Base-by-base conservation (phyloP, 2,329 filamentous ascomycete genomes). In the Alternaria longipes region DNA sequence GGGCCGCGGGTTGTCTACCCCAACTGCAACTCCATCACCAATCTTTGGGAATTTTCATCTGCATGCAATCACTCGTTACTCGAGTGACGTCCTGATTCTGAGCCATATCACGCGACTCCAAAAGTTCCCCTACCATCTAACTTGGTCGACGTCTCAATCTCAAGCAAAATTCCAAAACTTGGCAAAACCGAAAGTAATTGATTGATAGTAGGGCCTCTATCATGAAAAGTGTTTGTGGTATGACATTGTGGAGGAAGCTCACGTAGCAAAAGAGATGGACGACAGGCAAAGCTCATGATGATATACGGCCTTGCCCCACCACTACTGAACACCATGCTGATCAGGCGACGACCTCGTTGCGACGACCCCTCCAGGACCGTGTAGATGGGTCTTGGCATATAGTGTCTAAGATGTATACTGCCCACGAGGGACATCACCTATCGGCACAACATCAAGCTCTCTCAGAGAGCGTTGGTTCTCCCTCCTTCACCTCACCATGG, bases 401-500 rank as follows among this genome's bases (percentile, higher is more conserved):
- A 0, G 5, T 49, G n/a, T 22, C 30, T 22, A 42, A 8, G 5
- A 7, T 22, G 1, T 22, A 20, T 4, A 16, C 18, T 36, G 8
- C 8, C n/a, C 9, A 11, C 28, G 11, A 30, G 11, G 5, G 2
- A 4, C n/a, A 20, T 8, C 9, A 7, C 34, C 6, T 8, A 6
- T 12, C 20, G 8, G 14, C 20, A 2, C 9, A 5, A 3, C 18
- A 4, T 4, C 30, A n/a, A 16, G 28, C 20, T 4, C 8, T 34
- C 8, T 12, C 7, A 2, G 4, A 45, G 22, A 26, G 46, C n/a
- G 34, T 36, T 42, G 22, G 32, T 32, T 52, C 12, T 38, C 30
- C 20, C 20, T 41, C 54, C 58, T 62, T 64, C 59, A 64, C 58
- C 52, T 64, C 36, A 26, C n/a, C 32, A 56, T 52, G 42, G 20